These are phyloP conservation scores for Nicotiana paniculata DNA, from an alignment of 257 asterid species.

Conservation along the genomic window DNA sequence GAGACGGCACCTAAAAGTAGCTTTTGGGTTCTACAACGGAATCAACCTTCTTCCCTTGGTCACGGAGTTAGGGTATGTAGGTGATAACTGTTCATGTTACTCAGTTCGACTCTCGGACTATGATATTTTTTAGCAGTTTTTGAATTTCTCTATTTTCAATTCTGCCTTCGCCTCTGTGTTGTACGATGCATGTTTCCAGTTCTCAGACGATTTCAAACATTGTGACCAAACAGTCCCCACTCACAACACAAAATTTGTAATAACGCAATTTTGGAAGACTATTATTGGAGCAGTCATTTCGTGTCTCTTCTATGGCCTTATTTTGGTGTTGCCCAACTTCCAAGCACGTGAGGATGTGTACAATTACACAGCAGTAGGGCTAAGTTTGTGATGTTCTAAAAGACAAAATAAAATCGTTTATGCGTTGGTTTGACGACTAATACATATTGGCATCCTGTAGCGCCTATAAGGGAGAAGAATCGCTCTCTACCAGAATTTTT, in stretches of 20 bases:
- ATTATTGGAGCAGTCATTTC: not conserved
- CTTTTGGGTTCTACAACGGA: no score
- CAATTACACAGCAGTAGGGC: not conserved
- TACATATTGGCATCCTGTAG: no score
- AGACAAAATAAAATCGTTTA: not conserved
- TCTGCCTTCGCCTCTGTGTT: not conserved
- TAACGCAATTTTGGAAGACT: not conserved
- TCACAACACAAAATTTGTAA: not conserved
- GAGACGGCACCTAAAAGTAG: no score
- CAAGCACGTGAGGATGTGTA: not conserved
- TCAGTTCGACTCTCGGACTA: not conserved
- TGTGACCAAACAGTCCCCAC: not conserved
- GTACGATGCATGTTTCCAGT: not conserved
- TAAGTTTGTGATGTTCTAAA: not conserved
- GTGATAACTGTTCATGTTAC: no score
- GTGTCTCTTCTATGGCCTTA: constrained; percentile 6
- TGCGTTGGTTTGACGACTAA: no score
- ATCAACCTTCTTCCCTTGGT: no score
- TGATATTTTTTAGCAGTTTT: no score
- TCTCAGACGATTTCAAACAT: not conserved
- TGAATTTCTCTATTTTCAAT: not conserved
- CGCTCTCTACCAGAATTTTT: no score
- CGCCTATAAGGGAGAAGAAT: no score
- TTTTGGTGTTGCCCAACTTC: not conserved
- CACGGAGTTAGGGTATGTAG: no score